phyloP scores from a whole-genome alignment of 805 yeast genomes.

The Wickerhamiella qilinensis region DNA sequence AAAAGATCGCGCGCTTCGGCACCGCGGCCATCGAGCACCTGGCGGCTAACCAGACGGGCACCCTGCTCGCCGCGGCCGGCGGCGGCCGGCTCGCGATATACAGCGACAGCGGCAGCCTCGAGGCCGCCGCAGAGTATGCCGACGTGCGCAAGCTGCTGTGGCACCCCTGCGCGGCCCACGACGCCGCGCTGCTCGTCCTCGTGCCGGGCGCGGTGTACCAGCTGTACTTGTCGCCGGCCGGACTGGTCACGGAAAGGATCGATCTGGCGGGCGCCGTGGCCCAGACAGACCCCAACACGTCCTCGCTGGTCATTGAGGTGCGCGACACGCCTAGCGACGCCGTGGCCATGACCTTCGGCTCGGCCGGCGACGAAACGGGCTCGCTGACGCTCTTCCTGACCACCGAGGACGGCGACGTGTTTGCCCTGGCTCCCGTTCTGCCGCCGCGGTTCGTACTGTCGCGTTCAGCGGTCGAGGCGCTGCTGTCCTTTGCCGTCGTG shows the following conservation, averaged over 20 bases:
- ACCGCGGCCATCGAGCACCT: constrained; percentile 11
- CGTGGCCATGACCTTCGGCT: constrained; percentile 32
- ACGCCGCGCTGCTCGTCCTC: constrained; percentile 30
- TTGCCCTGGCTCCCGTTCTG: constrained; percentile 45
- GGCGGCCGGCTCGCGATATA: constrained; percentile 19
- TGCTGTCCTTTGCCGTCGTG: constrained; percentile 35
- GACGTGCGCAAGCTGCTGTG: constrained; percentile 24
- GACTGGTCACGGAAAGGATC: constrained; percentile 13
- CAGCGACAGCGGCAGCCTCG: background rate
- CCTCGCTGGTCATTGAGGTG: background rate
- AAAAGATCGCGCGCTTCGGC: constrained; percentile 1
- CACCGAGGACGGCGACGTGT: constrained; percentile 42
- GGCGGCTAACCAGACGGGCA: constrained; percentile 27
- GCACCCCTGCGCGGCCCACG: constrained; percentile 29
- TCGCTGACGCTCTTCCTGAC: constrained; percentile 37
- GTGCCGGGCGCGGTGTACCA: constrained; percentile 17
- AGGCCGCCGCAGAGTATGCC: no score
- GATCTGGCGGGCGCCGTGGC: background rate
- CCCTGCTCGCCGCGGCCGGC: constrained; percentile 29
- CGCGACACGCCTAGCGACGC: constrained; percentile 13
- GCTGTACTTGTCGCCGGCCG: constrained; percentile 15
- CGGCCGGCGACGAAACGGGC: constrained; percentile 24
- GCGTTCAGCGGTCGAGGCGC: constrained; percentile 29
- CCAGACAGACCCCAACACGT: background rate
- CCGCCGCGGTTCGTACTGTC: constrained; percentile 32